Evolutionary conservation across 805 yeast genomes (phyloP), one percentile per base, ranked within the genome.

Genomic region (Maudiozyma saulgeensis): DNA sequence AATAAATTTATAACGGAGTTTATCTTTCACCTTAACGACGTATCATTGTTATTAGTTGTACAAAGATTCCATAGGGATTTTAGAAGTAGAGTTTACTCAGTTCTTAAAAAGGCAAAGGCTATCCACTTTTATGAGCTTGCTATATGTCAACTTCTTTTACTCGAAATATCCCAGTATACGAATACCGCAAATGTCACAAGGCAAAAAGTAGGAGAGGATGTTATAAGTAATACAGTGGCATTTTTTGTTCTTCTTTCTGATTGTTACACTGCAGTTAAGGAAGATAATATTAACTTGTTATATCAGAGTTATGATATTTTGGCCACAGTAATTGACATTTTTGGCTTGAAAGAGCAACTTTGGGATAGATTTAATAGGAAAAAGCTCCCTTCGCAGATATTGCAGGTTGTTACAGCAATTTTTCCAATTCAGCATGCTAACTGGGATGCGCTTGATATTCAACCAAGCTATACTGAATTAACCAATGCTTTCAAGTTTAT

Each of bases 91-190:
- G 63, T 62, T 2, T 53, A 51, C 38, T 15, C 44, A 11, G 35
- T 57, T 16, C 49, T 57, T 31, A 52, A 52, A 6, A 57, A 54
- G 43, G 62, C 64, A 3, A 66, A 66, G 50, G 59, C 68, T 2
- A 60, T 66, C 18, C 68, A 64, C 47, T 64, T 66, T 49, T 62
- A 51, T 42, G 60, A 61, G 38, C 52, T 66, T 28, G 57, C 66
- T 0, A 47, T 54, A 1, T 64, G 68, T 40, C 67, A 61, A 44
- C 37, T 64, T 6, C 50, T 64, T 53, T 51, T 63, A 32, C 46
- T 56, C 18, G 66, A 63, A 44, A 47, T 62, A n/a, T 44, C 62
- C 8, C 49, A 52, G 18, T 66, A 56, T 47, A 35, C 62, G 1
- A 53, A 49, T 38, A 42, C 54, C 6, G 46, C 67, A 2, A 45